Evolutionary conservation across 495 filamentous ascomycete species (phyloP), one percentile per base, ranked within the genome.

Genomic region (Aspergillus olivimuriae): DNA sequence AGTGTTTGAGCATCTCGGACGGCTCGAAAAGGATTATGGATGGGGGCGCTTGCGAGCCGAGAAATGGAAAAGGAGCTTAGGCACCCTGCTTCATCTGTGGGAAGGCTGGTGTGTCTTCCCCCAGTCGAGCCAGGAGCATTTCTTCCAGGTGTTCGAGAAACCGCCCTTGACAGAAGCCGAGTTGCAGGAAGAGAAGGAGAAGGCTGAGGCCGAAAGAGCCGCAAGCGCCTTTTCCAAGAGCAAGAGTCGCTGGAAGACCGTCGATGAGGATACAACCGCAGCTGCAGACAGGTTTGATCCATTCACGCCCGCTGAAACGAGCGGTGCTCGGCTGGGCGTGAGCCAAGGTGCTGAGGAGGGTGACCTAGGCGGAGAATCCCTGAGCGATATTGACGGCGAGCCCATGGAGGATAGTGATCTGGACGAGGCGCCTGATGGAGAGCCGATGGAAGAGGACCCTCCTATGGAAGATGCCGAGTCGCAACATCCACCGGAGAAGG

Each of bases 71-170:
- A 75, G 88, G 15, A 87, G 83, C 46, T 78, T 98, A 5, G 78
- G 77, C 1, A 60, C 63, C 16, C 74, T 96, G 12, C 59, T 98
- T 7, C 73, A 75, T 14, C 58, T 89, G 34, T 98, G 92, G 92
- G 88, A 95, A 64, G 82, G 81, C 1, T 91, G 86, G 86, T 86
- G 82, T 52, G 84, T 90, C 7, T 98, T 98, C 53, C 80, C 84
- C 2, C 76, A 83, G 32, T 75, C 80, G 16, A 81, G 77, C 23
- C 84, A 90, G 46, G 82, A 86, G 48, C 68, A 79, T 39, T 89
- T 97, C 50, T 74, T 74, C 30, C 57, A 75, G 35, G 76, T 77
- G 6, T 96, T 97, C 48, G 76, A 82, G 30, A 83, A 84, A 44
- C 84, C 87, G 31, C 84, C 86, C 4, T 60, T 81, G 15, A 76